Evolutionary conservation across 805 yeast genomes (phyloP).

Genomic region (Candida wancherniae): DNA sequence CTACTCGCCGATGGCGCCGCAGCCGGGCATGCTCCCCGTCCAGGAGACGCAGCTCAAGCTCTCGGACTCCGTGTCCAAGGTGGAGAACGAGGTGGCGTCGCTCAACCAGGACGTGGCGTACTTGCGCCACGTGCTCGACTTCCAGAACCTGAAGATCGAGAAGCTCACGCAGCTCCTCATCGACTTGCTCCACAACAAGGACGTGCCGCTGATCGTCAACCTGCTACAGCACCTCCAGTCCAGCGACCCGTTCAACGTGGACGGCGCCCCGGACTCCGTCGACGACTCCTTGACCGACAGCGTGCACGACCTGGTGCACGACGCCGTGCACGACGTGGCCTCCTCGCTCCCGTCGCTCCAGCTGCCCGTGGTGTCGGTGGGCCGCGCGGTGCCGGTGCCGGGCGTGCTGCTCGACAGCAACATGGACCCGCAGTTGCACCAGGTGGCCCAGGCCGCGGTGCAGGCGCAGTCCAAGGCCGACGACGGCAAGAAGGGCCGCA

Average conservation of each 20-base stretch:
- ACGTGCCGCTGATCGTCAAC: slow-evolving; percentile 20
- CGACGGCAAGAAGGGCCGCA: slow-evolving; percentile 8
- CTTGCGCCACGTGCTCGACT: slow-evolving; percentile 33
- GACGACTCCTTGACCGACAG: slow-evolving; percentile 13
- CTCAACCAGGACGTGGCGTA: slow-evolving; percentile 31
- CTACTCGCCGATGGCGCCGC: slow-evolving; percentile 3
- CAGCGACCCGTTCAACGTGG: slow-evolving; percentile 15
- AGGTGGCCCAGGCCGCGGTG: slow-evolving; percentile 37
- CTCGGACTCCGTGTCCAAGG: slow-evolving; percentile 14
- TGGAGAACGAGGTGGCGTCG: slow-evolving; percentile 25
- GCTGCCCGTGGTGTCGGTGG: slow-evolving; percentile 10
- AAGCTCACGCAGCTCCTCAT: slow-evolving; percentile 31
- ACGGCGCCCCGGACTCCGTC: slow-evolving; percentile 13
- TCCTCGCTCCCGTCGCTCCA: slow-evolving; percentile 8
- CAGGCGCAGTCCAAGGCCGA: slow-evolving; percentile 23
- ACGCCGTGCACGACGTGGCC: slow-evolving; percentile 11
- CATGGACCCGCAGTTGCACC: slow-evolving; percentile 40
- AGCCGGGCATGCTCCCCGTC: slow-evolving; percentile 6
- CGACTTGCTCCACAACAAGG: slow-evolving; percentile 29
- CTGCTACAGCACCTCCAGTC: slow-evolving; percentile 28
- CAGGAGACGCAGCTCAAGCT: slow-evolving; percentile 13
- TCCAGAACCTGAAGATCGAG: slow-evolving; percentile 35
- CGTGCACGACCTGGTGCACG: slow-evolving; percentile 12
- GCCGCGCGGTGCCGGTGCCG: slow-evolving; percentile 6
- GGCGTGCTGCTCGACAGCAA: slow-evolving; percentile 24